Conservation (phyloP, 2,329 filamentous ascomycete species). For the Diaporthe australafricana region DNA sequence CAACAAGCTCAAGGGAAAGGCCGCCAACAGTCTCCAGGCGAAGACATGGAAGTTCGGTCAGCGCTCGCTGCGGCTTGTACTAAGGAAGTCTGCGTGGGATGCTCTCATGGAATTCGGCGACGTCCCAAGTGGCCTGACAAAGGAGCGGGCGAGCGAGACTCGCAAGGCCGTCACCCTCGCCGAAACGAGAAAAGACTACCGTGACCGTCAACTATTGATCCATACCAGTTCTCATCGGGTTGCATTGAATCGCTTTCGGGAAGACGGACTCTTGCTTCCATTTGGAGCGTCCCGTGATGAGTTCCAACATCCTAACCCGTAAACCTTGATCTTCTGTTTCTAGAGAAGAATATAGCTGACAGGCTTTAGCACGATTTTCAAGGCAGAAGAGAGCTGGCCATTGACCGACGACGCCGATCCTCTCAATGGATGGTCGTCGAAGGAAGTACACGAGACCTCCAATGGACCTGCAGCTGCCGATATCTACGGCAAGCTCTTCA, state of each 20-base stretch:
- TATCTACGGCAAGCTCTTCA: constrained; percentile 5
- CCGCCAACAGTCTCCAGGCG: neutral
- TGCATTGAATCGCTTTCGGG: neutral
- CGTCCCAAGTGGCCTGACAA: neutral
- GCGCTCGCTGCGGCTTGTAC: neutral
- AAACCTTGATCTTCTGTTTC: neutral
- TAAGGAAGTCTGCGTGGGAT: neutral
- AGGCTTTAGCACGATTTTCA: neutral
- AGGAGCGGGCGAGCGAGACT: neutral
- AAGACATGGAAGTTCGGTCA: neutral
- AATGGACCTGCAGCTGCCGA: neutral
- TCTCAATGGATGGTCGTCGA: neutral
- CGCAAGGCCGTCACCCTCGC: neutral
- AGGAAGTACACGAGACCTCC: neutral
- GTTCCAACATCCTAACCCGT: constrained; percentile 2
- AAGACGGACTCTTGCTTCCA: constrained; percentile 9
- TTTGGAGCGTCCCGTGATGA: neutral
- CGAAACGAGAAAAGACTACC: neutral
- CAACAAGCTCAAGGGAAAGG: neutral
- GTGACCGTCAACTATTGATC: neutral
- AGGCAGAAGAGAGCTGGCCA: neutral
- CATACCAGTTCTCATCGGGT: neutral
- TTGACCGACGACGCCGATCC: constrained; percentile 7
- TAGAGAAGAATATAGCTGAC: neutral
- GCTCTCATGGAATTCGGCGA: neutral